Evolutionary conservation across 1,284 basidiomycete species (phyloP), one percentile per base, ranked within the genome.

Genomic region (Austroboletus olivaceoglutinosus): DNA sequence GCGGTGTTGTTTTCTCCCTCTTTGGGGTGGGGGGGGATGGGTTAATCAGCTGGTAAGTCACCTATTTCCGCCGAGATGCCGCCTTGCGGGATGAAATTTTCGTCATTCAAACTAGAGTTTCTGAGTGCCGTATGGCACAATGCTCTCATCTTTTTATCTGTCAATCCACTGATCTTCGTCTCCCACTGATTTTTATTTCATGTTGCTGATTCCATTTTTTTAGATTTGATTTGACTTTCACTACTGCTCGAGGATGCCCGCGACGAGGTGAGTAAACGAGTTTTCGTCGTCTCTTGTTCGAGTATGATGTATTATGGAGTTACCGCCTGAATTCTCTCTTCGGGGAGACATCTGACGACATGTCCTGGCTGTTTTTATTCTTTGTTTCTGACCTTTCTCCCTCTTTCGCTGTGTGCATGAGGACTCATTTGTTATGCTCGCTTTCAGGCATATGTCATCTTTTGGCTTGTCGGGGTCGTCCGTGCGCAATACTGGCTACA

Each of bases 71-170:
- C 36, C 30, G 47, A 39, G 36, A 37, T 47, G 34, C 54, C 58
- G 49, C 58, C 63, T 56, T 53, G 51, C 59, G 62, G 65, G 82
- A 86, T 86, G 86, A 88, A 70, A 69, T 40, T 62, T 73, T 43
- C 36, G 53, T 66, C 71, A 77, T 85, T 86, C 86, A 89, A 89
- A 89, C 86, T 89, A 89, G 86, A 89, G 86, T 89, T 84, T 88
- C 75, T 89, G 86, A 89, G 86, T 72, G 80, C 74, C 51, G 51
- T 30, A 55, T 25, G 69, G 76, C 77, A 73, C 84, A 62, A 83
- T 87, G 86, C 77, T 87, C 83, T 85, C 58, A 67, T 72, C 61
- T 43, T 56, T 68, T 46, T 55, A 76, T 82, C 76, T 81, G 73
- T 79, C 76, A 78, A 80, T 83, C 80, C 77, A 76, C 83, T 85